phyloP scores from a whole-genome alignment of 2,329 filamentous ascomycete species.

The Cordyceps militaris region DNA sequence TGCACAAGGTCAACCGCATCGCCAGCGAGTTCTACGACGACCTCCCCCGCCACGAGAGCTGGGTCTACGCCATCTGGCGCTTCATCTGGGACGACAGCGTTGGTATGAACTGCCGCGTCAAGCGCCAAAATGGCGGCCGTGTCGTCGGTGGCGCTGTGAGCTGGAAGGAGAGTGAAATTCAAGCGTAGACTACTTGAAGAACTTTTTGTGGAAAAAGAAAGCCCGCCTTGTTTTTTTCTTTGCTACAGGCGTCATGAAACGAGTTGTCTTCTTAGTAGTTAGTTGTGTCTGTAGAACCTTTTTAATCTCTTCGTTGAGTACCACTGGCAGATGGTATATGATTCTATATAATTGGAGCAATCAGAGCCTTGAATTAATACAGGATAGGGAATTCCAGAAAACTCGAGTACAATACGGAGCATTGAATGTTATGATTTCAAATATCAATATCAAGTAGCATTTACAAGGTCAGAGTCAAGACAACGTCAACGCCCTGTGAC shows the following conservation, averaged over 20 bases:
- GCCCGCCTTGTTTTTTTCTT: background rate
- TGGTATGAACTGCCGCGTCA: constrained; percentile 85
- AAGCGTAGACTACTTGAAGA: constrained; percentile 40
- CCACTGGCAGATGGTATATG: background rate
- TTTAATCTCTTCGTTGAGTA: background rate
- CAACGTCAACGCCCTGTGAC: too few species aligned
- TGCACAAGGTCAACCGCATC: constrained; percentile 69
- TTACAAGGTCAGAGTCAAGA: too few species aligned
- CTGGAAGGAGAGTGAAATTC: constrained; percentile 64
- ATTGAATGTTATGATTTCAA: too few species aligned
- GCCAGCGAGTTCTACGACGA: constrained; percentile 89
- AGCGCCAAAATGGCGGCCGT: constrained; percentile 71
- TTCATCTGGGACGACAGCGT: constrained; percentile 89
- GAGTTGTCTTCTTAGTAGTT: background rate
- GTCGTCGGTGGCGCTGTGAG: constrained; percentile 44
- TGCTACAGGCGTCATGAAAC: background rate
- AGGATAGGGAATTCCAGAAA: too few species aligned
- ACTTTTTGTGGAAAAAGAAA: background rate
- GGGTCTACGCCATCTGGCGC: constrained; percentile 89
- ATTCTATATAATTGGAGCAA: background rate
- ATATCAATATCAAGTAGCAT: too few species aligned
- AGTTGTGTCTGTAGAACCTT: background rate
- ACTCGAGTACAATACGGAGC: too few species aligned
- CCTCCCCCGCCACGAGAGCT: constrained; percentile 80
- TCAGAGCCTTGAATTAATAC: too few species aligned